Evolutionary conservation across 768 basidiomycete genomes (phyloP), one percentile per base, ranked within the genome.

Genomic region (Naganishia friedmannii): DNA sequence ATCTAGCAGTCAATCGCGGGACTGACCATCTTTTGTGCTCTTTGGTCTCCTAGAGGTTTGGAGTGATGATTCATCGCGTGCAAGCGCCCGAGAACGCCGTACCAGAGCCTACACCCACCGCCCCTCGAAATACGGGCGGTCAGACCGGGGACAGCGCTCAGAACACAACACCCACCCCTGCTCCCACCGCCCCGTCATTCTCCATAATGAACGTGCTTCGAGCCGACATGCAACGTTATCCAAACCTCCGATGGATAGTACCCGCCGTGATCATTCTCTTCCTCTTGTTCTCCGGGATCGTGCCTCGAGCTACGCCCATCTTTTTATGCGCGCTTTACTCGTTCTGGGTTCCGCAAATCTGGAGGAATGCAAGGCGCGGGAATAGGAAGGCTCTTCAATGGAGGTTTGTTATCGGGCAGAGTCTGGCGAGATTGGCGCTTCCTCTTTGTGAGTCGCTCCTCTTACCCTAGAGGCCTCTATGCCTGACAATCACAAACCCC

Each of bases 261-360:
- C 81, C 90, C 73, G 86, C 89, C 72, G 77, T 91, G 53, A 88
- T 93, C 68, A 86, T 89, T 15, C 81, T 90, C 69, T 85, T 93
- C 68, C 86, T 92, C 73, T 45, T 79, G 31, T 87, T 90, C 42
- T 85, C 92, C 58, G 87, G 91, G 15, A 53, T 74, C 9, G 34
- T 69, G 1, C 76, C 79, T 7, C 69, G 65, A 75, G 90, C 75
- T 87, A 87, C 26, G 86, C 91, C 53, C 85, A 88, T 9, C 83
- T 90, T 74, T 73, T 88, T 93, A 39, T 86, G 84, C 12, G 77
- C 83, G 31, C 85, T 91, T 68, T 92, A 94, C 79, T 89, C 88
- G 7, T 85, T 93, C 75, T 96, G 93, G 93, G 74, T 89, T 5
- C 88, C 91, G 3, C 93, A 94, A 80, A 91, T 96, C 57, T 83